phyloP scores from a whole-genome alignment of 139 green algal genomes.

The Pleodorina starrii region DNA sequence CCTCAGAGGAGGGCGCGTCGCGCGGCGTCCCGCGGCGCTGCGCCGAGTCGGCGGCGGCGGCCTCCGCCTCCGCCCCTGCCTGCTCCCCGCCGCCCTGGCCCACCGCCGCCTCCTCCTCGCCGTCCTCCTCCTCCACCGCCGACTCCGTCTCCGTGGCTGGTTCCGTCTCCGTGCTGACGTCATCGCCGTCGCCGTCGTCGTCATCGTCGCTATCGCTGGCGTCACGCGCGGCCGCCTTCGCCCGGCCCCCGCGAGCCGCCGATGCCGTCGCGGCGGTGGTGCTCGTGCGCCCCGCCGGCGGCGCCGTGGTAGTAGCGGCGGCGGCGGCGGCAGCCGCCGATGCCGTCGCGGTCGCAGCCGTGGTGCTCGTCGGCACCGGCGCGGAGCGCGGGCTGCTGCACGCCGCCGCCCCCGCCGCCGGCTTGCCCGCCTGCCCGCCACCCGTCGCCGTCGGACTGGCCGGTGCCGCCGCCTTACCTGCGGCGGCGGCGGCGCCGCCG shows the following conservation, averaged over 20 bases:
- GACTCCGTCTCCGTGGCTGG: conserved; percentile 2
- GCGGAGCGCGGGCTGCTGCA: neutral
- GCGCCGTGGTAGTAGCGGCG: neutral
- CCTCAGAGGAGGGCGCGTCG: neutral
- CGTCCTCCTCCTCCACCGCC: neutral
- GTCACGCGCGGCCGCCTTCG: too few species aligned
- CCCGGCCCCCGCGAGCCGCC: neutral
- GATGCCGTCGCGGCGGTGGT: neutral
- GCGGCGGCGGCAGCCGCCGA: neutral
- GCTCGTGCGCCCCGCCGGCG: neutral
- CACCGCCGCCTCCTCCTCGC: too few species aligned
- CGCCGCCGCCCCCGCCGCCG: neutral
- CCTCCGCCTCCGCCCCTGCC: neutral
- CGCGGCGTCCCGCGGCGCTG: neutral
- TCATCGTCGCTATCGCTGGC: too few species aligned
- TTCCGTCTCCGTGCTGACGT: neutral
- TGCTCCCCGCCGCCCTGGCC: neutral
- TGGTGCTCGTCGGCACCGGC: neutral
- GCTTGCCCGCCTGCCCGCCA: neutral
- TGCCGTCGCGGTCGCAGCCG: neutral
- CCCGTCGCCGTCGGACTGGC: neutral
- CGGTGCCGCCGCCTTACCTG: neutral
- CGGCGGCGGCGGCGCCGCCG: too few species aligned
- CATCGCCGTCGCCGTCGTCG: neutral
- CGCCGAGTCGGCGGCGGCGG: neutral